Base-by-base conservation (phyloP, 2,329 filamentous ascomycete species). In the Alternaria sp. region DNA sequence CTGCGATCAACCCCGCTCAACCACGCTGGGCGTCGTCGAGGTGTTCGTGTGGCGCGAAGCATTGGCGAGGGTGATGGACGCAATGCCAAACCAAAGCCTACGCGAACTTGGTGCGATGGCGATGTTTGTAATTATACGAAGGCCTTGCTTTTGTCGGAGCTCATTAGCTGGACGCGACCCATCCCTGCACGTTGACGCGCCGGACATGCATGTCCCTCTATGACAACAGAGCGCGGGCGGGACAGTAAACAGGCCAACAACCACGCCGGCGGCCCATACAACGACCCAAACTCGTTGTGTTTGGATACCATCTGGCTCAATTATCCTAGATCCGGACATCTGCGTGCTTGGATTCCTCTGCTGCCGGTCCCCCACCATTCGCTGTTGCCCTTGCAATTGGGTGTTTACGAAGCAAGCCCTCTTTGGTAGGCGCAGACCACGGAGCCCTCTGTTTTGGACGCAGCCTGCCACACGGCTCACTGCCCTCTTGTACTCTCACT, bases 141-240 rank as follows among this genome's bases (percentile, higher is more conserved):
- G 16, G 7, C n/a, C 16, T 51, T 51, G 54, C 54, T 56, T 51
- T 56, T 43, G 54, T 7, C n/a, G 43, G 22, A 38, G 54, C 47
- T 51, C 51, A 43, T 55, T 44, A 41, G 42, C 46, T 20, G 53
- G 59, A 64, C 57, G 63, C 61, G 52, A 39, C 18, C 20, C 18
- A 65, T 62, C 64, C 67, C 62, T 65, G 65, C 61, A 61, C 51
- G 28, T 44, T 65, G 46, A 68, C 63, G 59, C 65, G 64, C 65
- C 65, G 49, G 53, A 28, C 65, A 65, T 62, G 65, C 63, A 53
- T 53, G 54, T 57, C 65, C 51, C 61, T 58, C 66, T 51, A 62
- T 64, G 59, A 67, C 63, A 67, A 69, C 66, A 48, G 56, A 62
- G 48, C 51, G 57, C 36, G 51, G 39, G 49, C 51, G 57, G 57